These are phyloP conservation scores for Curvularia eragrostidis DNA, from an alignment of 2,329 filamentous ascomycete species.

Conservation along the genomic window DNA sequence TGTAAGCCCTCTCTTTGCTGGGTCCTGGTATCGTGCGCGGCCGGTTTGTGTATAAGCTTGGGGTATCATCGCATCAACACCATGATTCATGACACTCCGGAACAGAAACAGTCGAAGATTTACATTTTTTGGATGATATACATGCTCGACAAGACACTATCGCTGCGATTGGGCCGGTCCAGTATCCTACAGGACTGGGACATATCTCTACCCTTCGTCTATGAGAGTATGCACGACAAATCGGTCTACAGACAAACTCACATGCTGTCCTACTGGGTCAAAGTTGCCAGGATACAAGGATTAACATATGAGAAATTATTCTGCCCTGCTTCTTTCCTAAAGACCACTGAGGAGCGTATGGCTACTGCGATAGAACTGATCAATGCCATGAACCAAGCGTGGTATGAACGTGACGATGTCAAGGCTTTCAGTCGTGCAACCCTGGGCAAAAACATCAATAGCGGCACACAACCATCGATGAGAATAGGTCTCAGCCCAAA, in stretches of 20 bases:
- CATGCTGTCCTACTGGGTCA: constrained; percentile 46
- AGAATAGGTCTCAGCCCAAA: constrained; percentile 24
- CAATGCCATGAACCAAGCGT: constrained; percentile 36
- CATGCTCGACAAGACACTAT: constrained; percentile 49
- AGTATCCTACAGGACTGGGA: constrained; percentile 51
- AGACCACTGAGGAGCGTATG: constrained; percentile 34
- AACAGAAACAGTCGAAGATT: constrained; percentile 39
- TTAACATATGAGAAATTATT: constrained; percentile 48
- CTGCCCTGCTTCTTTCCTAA: constrained; percentile 44
- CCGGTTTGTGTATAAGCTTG: constrained; percentile 39
- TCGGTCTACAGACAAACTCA: constrained; percentile 21
- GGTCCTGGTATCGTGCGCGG: constrained; percentile 42
- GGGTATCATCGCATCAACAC: constrained; percentile 48
- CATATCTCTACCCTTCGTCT: constrained; percentile 38
- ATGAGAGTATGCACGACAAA: constrained; percentile 10
- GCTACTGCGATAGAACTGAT: constrained; percentile 38
- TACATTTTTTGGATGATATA: constrained; percentile 50
- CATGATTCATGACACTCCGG: constrained; percentile 42
- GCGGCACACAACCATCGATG: constrained; percentile 3
- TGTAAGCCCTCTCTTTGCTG: constrained; percentile 48
- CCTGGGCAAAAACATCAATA: constrained; percentile 1
- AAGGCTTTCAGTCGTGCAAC: constrained; percentile 18
- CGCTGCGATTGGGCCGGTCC: constrained; percentile 47
- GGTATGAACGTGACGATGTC: constrained; percentile 39
- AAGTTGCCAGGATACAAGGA: constrained; percentile 44